Evolutionary conservation across 2,329 filamentous ascomycete genomes (phyloP), one percentile per base, ranked within the genome.

Genomic region (Aureobasidium uvarum): DNA sequence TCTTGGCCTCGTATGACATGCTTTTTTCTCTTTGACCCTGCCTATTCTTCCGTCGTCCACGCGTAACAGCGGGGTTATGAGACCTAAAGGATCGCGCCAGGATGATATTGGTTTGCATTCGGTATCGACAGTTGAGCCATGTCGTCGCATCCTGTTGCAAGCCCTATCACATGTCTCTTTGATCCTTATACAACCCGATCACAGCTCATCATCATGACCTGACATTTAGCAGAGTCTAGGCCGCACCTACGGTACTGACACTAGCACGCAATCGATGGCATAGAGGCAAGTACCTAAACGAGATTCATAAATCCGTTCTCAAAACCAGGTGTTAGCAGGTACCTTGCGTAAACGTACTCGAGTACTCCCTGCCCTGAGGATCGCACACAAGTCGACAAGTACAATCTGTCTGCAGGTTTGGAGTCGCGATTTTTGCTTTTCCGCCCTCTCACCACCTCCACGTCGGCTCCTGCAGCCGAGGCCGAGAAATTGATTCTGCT

Each of bases 381-480:
- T 11, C 10, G 43, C 11, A 46, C 43, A 13, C 20, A 25, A 25
- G 43, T 46, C 43, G 23, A 14, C 11, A 13, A 25, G 43, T 18
- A 46, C 23, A 20, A 46, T 36, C 28, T 7, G 28, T 45, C 41
- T 45, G 10, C 41, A 45, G 6, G n/a, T 25, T 10, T 46, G 20
- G 20, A 46, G 20, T 13, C 5, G 43, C 43, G 8, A 11, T n/a
- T 3, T 46, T 46, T 25, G 43, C 43, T 41, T 39, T 16, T 25
- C 5, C 28, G 36, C 36, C 33, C n/a, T 55, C 11, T 54, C 6
- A 14, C n/a, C 20, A 8, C 25, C 39, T 43, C 54, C 54, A 33
- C 39, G 5, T 45, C 54, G 54, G 54, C 25, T 20, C 54, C 23
- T 45, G 54, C 39, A 45, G 39, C 54, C 54, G 54, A 45, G 23